Percentiles rank a stretch among this genome's conserved stretches.
These are phyloP conservation scores for Paraurostyla sp. DNA, from an alignment of 73 alveolate species.

Conservation along the genomic window DNA sequence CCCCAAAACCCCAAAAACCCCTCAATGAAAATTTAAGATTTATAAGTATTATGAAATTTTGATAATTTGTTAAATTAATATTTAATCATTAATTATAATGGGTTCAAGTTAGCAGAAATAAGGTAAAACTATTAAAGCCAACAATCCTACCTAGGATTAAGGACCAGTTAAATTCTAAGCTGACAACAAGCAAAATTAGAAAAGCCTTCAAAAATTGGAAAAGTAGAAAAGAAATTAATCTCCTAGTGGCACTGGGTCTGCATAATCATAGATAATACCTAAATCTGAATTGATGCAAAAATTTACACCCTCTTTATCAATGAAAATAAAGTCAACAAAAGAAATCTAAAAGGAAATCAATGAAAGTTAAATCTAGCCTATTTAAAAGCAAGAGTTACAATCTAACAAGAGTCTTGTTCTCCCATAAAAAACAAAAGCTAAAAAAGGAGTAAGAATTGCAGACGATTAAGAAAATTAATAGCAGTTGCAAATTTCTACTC, in stretches of 20 bases:
- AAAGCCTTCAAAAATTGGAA: background rate
- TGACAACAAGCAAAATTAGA: background rate
- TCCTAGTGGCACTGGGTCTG: background rate
- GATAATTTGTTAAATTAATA: too few relatives aligned
- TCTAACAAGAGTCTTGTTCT: background rate
- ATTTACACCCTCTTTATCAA: background rate
- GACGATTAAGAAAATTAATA: background rate
- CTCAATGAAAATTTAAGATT: background rate
- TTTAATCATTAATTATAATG: too few relatives aligned
- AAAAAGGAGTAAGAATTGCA: constrained; percentile 42
- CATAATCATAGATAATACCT: background rate
- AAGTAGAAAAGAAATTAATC: background rate
- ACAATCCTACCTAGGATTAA: background rate
- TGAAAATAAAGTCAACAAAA: background rate
- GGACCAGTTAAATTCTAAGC: constrained; percentile 2
- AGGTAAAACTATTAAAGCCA: background rate
- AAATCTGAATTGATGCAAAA: background rate
- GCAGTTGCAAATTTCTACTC: background rate
- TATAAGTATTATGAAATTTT: too few relatives aligned
- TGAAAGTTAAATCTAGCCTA: background rate
- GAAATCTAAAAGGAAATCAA: background rate
- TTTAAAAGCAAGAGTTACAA: background rate
- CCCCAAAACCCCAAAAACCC: constrained; percentile 14
- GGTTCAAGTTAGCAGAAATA: background rate
- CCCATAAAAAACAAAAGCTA: constrained; percentile 3